phyloP scores from a whole-genome alignment of 2,329 filamentous ascomycete genomes.

The Triangularia verruculosa region DNA sequence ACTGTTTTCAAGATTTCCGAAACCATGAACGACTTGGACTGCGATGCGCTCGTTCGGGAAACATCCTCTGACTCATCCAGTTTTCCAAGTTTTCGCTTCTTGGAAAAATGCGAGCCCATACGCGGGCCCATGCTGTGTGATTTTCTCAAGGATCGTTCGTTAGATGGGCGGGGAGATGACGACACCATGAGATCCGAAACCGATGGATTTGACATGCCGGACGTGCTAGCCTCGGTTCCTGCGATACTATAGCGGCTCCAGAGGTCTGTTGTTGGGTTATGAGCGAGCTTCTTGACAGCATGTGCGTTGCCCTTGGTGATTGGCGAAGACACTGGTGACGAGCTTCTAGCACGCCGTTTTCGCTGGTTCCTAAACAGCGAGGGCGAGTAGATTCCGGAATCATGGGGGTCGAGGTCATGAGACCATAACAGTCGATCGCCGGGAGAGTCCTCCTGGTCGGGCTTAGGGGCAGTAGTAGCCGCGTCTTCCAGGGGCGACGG shows the following conservation, averaged over 20 bases:
- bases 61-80: constrained; percentile 37
- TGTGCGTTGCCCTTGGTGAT: constrained; percentile 46
- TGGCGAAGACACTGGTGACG: constrained; percentile 69
- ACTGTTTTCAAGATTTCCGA: constrained; percentile 66
- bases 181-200: constrained; percentile 66
- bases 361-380: constrained; percentile 50
- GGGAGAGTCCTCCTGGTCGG: constrained; percentile 51
- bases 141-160: constrained; percentile 54
- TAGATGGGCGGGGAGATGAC: constrained; percentile 63
- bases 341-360: constrained; percentile 67
- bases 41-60: constrained; percentile 39
- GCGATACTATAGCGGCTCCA: constrained; percentile 72
- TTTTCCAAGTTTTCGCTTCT: constrained; percentile 60
- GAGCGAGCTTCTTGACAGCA: constrained; percentile 53
- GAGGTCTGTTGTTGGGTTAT: constrained; percentile 69
- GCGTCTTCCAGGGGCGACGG: constrained; percentile 29
- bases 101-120: constrained; percentile 69
- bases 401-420: constrained; percentile 40
- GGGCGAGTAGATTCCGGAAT: constrained; percentile 43
- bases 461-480: constrained; percentile 46
- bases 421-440: constrained; percentile 63
- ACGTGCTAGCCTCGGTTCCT: constrained; percentile 40
- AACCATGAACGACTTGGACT: constrained; percentile 57
- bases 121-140: constrained; percentile 67
- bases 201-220: constrained; percentile 52